A percentile compares a stretch with the other conserved stretches of the same genome.
Conservation (phyloP, 192 early-diverging fungal species). For the Chytriomyces confervae region DNA sequence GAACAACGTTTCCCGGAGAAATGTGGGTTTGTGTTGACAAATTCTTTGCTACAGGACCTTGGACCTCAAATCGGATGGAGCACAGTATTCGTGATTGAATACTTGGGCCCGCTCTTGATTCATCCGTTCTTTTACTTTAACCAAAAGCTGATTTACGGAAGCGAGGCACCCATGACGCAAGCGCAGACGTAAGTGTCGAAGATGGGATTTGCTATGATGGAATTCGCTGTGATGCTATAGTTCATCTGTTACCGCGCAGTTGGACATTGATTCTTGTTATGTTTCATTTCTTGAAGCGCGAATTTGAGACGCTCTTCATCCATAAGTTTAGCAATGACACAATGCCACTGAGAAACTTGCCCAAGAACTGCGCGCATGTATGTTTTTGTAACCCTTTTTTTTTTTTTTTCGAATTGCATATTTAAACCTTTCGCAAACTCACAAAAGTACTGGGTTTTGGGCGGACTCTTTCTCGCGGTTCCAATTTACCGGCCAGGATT, state of each 20-base stretch:
- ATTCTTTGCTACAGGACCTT: constrained; percentile 15
- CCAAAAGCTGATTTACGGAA: constrained; percentile 71
- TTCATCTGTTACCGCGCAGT: background rate
- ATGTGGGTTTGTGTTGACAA: background rate
- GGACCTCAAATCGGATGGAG: constrained; percentile 94
- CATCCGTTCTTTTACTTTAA: constrained; percentile 87
- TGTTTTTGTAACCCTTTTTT: background rate
- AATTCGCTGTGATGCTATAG: too few species aligned
- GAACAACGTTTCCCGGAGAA: constrained; percentile 1
- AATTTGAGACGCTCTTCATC: constrained; percentile 90
- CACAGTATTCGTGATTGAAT: constrained; percentile 93
- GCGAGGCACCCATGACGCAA: constrained; percentile 62
- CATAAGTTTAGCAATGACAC: constrained; percentile 93
- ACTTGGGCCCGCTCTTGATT: constrained; percentile 85
- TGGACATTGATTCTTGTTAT: constrained; percentile 50
- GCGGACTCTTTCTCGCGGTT: constrained; percentile 84
- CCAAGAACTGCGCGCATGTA: constrained; percentile 89
- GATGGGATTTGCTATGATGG: too few species aligned
- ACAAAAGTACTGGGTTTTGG: constrained; percentile 79
- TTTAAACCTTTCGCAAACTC: background rate
- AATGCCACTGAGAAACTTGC: constrained; percentile 92
- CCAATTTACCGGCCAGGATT: constrained; percentile 85
- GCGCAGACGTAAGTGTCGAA: constrained; percentile 62
- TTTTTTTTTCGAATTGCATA: background rate
- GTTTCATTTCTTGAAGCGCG: constrained; percentile 90